Evolutionary conservation across 108 stramenopile genomes (phyloP), one percentile per base, ranked within the genome.

Genomic region (Skeletonema tropicum): DNA sequence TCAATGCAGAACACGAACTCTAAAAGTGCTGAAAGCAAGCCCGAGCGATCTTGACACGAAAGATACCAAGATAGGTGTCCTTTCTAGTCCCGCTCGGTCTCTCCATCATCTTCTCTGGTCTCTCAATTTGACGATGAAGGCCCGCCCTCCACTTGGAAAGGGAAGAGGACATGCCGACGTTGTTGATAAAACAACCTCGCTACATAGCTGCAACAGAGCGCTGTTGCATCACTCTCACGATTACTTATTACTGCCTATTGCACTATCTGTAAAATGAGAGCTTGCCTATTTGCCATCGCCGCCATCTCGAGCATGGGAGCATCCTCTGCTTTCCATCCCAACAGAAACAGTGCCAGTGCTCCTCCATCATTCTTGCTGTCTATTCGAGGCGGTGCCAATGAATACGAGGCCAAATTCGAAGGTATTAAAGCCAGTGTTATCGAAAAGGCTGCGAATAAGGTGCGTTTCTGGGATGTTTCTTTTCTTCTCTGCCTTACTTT

Each of bases 361-460:
- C 42, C 64, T 14, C 78, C 78, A n/a, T 80, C 79, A 3, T 73
- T 73, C 35, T 71, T 73, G 35, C 31, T 80, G 14, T 25, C 79
- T 2, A 71, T 80, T 60, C 75, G 76, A n/a, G 72, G 81, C 32
- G 81, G 81, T 8, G 74, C 80, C 39, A 77, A 66, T 38, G 69
- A 79, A 29, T 79, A 61, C 52, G 71, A 73, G 46, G 59, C 76
- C 45, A 72, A 46, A 46, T 75, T 66, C 67, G 83, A 84, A 35
- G 64, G 31, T 35, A 46, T 77, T 65, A 84, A 84, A 46, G 35
- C 52, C 57, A 46, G 60, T 36, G 71, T 67, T 21, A 33, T 84
- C 10, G 83, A 84, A 31, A 77, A 73, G 70, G 79, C 79, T 21
- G 42, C 67, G 17, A 70, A 36, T 23, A 84, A 84, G 83, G 83